Percentiles rank a stretch among this genome's conserved stretches.
These are phyloP conservation scores for Nephelium lappaceum DNA, from an alignment of 345 rosid genomes.

Conservation along the genomic window DNA sequence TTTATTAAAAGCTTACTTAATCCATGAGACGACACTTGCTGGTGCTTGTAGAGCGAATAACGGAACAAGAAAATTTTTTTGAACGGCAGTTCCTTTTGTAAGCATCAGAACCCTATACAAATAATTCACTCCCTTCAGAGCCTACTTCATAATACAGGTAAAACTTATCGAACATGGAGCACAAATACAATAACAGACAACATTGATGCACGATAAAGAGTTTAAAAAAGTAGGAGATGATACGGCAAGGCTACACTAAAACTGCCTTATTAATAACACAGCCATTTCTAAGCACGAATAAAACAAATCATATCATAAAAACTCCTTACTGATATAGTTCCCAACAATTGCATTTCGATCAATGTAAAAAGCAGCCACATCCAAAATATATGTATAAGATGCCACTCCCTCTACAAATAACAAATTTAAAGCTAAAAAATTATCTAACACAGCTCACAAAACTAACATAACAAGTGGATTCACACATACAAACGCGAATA, in stretches of 20 bases:
- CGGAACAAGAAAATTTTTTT: slow-evolving; percentile 80
- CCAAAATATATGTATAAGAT: too few species aligned
- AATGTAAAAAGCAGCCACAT: neutral
- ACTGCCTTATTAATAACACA: neutral
- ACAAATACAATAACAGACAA: neutral
- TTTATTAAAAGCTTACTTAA: slow-evolving; percentile 55
- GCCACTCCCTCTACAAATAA: neutral
- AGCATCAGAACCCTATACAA: slow-evolving; percentile 62
- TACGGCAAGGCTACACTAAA: neutral
- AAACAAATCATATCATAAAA: neutral
- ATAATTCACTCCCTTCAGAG: slow-evolving; percentile 10
- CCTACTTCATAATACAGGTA: slow-evolving; percentile 2
- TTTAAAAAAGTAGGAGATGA: neutral
- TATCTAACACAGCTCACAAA: neutral
- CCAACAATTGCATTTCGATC: neutral
- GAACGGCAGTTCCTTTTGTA: slow-evolving; percentile 72
- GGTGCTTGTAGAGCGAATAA: slow-evolving; percentile 83
- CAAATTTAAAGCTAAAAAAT: neutral
- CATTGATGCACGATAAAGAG: neutral
- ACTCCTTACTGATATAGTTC: neutral
- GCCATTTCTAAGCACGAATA: neutral
- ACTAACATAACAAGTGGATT: neutral
- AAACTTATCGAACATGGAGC: neutral
- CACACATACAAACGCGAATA: neutral
- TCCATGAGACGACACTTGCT: slow-evolving; percentile 65